These are phyloP conservation scores for Xylaria telfairii DNA, from an alignment of 495 filamentous ascomycete species.

Conservation along the genomic window DNA sequence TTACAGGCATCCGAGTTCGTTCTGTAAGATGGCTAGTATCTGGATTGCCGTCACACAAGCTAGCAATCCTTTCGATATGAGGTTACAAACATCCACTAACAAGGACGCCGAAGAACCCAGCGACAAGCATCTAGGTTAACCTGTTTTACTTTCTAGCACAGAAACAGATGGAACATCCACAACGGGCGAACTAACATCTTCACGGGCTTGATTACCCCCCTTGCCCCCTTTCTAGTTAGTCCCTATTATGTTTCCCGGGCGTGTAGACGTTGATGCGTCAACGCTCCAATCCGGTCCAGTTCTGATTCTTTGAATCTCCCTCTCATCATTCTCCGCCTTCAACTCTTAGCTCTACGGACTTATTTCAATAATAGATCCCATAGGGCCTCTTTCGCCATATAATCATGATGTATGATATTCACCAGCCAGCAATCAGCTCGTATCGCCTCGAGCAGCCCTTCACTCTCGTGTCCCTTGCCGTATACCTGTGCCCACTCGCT, in stretches of 20 bases:
- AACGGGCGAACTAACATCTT: not conserved
- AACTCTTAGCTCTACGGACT: not conserved
- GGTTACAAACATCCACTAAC: not conserved
- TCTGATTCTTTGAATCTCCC: not conserved
- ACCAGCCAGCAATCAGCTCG: constrained; percentile 81
- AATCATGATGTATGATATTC: constrained; percentile 89
- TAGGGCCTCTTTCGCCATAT: constrained; percentile 66
- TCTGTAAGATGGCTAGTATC: not conserved
- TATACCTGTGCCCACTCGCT: constrained; percentile 91
- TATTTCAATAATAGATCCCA: constrained; percentile 62
- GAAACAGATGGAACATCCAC: too few relatives aligned
- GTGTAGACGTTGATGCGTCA: not conserved
- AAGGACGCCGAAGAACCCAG: too few relatives aligned
- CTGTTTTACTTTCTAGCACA: too few relatives aligned
- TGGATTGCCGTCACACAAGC: not conserved
- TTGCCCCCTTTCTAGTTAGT: not conserved
- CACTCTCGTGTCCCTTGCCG: constrained; percentile 65
- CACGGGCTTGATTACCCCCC: not conserved
- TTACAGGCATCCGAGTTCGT: not conserved
- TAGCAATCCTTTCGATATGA: not conserved
- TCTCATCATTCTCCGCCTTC: not conserved
- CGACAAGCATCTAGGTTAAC: too few relatives aligned
- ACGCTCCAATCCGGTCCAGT: not conserved
- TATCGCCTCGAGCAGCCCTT: constrained; percentile 69
- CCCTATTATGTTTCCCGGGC: not conserved